These are phyloP conservation scores for Schizophyllum amplum DNA, from an alignment of 1,284 basidiomycete genomes.

Conservation along the genomic window DNA sequence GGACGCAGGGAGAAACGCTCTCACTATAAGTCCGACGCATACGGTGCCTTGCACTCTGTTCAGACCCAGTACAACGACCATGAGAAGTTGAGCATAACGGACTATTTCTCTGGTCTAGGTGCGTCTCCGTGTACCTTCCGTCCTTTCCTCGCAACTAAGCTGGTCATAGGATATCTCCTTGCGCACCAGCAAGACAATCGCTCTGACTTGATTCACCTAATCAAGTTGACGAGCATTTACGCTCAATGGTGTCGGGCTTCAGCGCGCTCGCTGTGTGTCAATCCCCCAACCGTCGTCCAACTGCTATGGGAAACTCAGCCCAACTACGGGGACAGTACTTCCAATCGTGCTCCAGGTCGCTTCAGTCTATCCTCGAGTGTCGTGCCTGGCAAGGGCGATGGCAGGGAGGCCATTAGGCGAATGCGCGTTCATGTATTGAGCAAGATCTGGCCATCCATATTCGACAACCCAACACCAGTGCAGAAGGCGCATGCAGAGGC, in stretches of 20 bases:
- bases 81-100: neutral
- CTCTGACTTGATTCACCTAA: neutral
- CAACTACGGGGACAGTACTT: neutral
- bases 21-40: neutral
- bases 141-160: neutral
- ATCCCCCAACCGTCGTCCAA: constrained; percentile 17
- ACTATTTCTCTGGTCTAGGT: neutral
- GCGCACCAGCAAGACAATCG: neutral
- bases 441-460: constrained; percentile 6
- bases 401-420: constrained; percentile 10
- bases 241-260: constrained; percentile 14
- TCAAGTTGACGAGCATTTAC: neutral
- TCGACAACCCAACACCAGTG: constrained; percentile 11
- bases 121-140: neutral
- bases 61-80: neutral
- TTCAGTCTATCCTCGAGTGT: constrained; percentile 14
- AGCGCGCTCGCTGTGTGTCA: constrained; percentile 7
- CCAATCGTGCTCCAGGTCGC: neutral
- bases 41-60: neutral
- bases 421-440: constrained; percentile 7
- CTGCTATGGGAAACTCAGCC: constrained; percentile 5
- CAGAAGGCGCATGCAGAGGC: constrained; percentile 12
- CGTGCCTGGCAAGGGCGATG: constrained; percentile 12
- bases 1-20: neutral
- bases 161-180: neutral